Base-by-base conservation (phyloP, 257 asterid species). In the Primulina tabacum region DNA sequence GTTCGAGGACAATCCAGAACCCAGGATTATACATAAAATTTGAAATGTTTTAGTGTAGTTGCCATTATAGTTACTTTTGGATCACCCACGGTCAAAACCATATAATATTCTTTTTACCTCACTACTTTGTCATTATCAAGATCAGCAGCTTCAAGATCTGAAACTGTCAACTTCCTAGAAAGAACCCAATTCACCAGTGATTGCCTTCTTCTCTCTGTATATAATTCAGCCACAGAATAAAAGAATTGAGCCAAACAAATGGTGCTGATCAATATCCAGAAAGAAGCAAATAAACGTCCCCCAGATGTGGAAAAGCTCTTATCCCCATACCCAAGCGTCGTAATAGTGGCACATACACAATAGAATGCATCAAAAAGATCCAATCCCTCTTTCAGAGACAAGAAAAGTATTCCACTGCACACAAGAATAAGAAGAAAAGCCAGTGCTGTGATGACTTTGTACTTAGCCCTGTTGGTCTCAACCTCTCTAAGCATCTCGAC, bases 281-380 rank as follows among this genome's bases (percentile, higher is more conserved):
- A 73, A 1, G 90, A 78, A 66, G 97, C 98, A 65, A 92, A 92
- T 0, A 90, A 0, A 1, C 98, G 82, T 1, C 98, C 98, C 29
- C 64, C 77, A 0, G 73, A 37, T 0, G 95, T 92, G 3, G 97
- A 90, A 33, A 92, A 90, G 78, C 89, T 90, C 88, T 86, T 78
- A 67, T 92, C 98, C 8, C 97, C 98, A 70, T 92, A 92, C 24
- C 98, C 98, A 14, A 92, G 85, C 0, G 96, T 92, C 6, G 93
- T 87, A 60, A 90, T 78, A 0, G 97, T 87, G 3, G 90, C 77
- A 64, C 96, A 90, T 16, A 92, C 95, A 26, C 96, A 88, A 50
- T 90, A 92, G 33, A 91, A 82, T 0, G 97, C 90, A 60, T 90
- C 97, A 24, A 87, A 79, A 14, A 90, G 60, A 47, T 64, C 80